Conservation (phyloP, 805 yeast genomes). For the Wickerhamiella azymoides region DNA sequence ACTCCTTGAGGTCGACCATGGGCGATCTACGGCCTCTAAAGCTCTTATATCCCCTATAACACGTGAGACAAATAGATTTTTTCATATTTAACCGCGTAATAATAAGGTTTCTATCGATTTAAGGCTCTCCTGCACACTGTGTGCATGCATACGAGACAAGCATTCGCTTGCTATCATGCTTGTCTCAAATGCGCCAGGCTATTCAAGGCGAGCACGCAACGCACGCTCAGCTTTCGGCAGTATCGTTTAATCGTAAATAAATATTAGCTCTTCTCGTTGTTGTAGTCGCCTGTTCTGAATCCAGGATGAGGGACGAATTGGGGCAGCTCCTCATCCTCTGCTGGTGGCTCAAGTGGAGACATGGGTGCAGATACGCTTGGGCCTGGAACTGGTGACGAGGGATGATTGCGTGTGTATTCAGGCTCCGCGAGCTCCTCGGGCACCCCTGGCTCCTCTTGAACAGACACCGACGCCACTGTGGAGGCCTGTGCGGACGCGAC, state of each 20-base stretch:
- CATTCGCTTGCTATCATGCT: neutral
- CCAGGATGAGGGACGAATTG: constrained; percentile 10
- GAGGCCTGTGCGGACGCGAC: neutral
- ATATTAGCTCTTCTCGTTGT: constrained; percentile 8
- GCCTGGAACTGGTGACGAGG: neutral
- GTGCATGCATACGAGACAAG: neutral
- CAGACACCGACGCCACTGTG: neutral
- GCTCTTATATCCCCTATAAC: too few relatives aligned
- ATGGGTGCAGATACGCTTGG: neutral
- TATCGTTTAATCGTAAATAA: neutral
- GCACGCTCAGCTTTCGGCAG: too few relatives aligned
- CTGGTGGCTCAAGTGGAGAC: neutral
- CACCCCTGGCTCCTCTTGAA: neutral
- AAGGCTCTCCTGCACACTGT: too few relatives aligned
- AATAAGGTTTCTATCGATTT: too few relatives aligned
- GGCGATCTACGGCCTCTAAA: too few relatives aligned
- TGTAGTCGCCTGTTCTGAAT: constrained; percentile 10
- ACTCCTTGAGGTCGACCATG: too few relatives aligned
- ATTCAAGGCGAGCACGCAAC: too few relatives aligned
- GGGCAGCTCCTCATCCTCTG: constrained; percentile 4
- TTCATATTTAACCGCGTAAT: too few relatives aligned
- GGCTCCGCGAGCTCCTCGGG: too few relatives aligned
- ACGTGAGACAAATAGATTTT: too few relatives aligned
- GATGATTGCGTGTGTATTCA: too few relatives aligned
- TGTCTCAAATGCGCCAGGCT: neutral